These are phyloP conservation scores for Diaporthe sp. DNA, from an alignment of 2,329 filamentous ascomycete genomes.

Conservation along the genomic window DNA sequence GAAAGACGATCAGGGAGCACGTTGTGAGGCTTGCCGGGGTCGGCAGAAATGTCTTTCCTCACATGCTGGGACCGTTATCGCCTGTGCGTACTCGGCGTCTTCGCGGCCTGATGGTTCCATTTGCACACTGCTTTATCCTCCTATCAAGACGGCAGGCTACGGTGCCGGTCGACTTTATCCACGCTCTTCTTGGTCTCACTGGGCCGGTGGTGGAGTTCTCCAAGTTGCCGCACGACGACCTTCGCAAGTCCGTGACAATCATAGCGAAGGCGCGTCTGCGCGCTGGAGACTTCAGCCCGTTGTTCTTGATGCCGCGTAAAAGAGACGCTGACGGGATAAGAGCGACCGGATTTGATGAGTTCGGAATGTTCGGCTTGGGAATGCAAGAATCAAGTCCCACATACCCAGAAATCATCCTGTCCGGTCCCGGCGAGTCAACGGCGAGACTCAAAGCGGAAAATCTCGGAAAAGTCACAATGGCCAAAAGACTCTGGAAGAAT, in stretches of 20 bases:
- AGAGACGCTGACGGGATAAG: neutral
- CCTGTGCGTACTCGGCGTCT: neutral
- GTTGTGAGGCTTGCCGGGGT: conserved; percentile 16
- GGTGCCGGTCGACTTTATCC: conserved; percentile 29
- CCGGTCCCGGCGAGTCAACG: neutral
- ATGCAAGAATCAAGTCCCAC: neutral
- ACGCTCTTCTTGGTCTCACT: conserved; percentile 34
- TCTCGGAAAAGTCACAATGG: neutral
- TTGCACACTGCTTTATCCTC: conserved; percentile 26
- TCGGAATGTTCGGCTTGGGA: conserved; percentile 8
- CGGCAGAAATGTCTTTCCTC: neutral
- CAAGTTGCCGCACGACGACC: conserved; percentile 26
- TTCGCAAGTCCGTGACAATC: conserved; percentile 29
- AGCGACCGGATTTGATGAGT: neutral
- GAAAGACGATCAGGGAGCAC: neutral
- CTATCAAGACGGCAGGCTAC: conserved; percentile 25
- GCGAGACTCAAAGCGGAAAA: neutral
- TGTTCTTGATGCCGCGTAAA: conserved; percentile 37
- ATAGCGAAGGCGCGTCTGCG: conserved; percentile 37
- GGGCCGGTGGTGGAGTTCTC: neutral
- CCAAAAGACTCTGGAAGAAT: neutral
- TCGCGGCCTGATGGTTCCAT: neutral
- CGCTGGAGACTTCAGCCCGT: conserved; percentile 40
- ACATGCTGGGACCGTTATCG: neutral
- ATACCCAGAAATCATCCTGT: neutral